Evolutionary conservation across 306 rosid genomes (phyloP).

Genomic region (Dryas alaskensis): DNA sequence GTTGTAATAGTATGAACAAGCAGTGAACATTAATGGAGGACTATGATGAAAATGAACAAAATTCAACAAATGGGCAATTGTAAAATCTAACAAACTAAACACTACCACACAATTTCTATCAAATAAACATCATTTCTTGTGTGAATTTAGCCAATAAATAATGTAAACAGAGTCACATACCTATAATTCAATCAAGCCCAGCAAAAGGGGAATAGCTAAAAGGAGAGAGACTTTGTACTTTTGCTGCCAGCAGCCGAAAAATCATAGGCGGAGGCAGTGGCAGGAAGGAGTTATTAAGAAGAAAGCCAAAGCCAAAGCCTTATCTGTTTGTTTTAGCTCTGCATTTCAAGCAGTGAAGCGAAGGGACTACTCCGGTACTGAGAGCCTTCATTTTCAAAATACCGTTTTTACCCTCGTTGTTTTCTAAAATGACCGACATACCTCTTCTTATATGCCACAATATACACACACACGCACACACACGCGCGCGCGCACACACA

Average conservation of each 20-base stretch:
- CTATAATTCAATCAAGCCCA: constrained; percentile 17
- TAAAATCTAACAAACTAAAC: background rate
- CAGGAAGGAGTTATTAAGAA: background rate
- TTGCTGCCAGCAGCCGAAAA: background rate
- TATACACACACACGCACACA: too few relatives aligned
- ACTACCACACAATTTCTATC: background rate
- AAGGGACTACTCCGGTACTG: background rate
- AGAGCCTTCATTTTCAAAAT: background rate
- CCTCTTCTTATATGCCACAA: background rate
- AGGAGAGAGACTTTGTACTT: constrained; percentile 5
- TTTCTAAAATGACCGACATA: background rate
- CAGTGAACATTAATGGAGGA: background rate
- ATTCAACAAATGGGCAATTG: background rate
- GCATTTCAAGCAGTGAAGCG: background rate
- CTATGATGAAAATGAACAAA: background rate
- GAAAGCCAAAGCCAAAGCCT: constrained; percentile 6
- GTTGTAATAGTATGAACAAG: background rate
- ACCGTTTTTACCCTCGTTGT: background rate
- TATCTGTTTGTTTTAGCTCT: constrained; percentile 4
- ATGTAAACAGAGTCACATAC: constrained; percentile 1
- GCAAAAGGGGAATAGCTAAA: background rate
- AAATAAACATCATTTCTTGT: background rate
- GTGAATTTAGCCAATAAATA: background rate
- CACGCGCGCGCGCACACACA: too few relatives aligned
- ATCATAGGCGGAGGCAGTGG: constrained; percentile 4